A percentile compares a stretch with the other conserved stretches of the same genome.
Conservation (phyloP, 2,329 filamentous ascomycete genomes). For the Colletotrichum sp. region DNA sequence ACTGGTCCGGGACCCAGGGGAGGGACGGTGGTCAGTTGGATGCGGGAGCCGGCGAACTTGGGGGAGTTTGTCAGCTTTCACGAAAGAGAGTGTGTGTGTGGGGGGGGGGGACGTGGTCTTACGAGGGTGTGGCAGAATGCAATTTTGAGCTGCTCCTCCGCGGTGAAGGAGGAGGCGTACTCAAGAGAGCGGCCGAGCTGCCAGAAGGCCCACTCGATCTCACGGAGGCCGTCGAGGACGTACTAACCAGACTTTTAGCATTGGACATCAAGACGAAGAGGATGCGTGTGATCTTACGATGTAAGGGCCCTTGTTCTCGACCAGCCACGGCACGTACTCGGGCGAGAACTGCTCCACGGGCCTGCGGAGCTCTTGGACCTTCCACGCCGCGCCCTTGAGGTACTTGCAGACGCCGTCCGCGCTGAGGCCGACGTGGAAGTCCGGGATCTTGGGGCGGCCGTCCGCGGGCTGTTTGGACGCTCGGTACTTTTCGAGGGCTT, state of each 20-base stretch:
- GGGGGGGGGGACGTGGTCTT: neutral
- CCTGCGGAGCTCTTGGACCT: neutral
- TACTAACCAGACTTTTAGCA: neutral
- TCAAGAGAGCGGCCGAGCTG: neutral
- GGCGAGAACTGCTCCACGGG: neutral
- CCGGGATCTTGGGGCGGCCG: neutral
- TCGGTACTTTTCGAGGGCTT: too few species aligned
- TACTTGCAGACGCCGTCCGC: neutral
- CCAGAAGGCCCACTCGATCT: conserved; percentile 9
- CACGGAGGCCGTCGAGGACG: conserved; percentile 15
- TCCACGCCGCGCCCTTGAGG: conserved; percentile 2
- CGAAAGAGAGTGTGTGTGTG: too few species aligned
- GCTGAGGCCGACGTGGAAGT: conserved; percentile 4
- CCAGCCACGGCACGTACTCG: conserved; percentile 19
- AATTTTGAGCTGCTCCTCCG: conserved; percentile 4
- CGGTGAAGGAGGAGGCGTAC: neutral
- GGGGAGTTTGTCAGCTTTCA: neutral
- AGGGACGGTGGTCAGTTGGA: neutral
- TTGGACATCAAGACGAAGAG: neutral
- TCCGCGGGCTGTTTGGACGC: neutral
- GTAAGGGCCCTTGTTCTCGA: conserved; percentile 17
- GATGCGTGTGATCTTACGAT: neutral
- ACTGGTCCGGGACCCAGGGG: neutral
- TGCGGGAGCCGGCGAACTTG: conserved; percentile 1
- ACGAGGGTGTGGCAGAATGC: conserved; percentile 6